Conservation (phyloP, 495 filamentous ascomycete species). For the Podospora sp. region DNA sequence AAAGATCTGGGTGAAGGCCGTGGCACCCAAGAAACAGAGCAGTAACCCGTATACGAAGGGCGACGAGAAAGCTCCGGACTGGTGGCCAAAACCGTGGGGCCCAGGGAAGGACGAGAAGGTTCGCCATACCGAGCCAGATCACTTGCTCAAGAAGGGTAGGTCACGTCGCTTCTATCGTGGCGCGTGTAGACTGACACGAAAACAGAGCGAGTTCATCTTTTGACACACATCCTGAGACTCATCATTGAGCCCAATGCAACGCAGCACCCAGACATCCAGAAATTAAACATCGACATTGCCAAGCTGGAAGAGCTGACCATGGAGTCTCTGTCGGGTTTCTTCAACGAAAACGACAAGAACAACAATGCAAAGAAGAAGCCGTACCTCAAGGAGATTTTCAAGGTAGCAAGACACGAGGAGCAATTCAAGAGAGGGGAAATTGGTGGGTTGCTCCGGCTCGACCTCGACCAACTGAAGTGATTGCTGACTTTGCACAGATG, state of each 20-base stretch:
- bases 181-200: slow-evolving; percentile 4
- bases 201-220: slow-evolving; percentile 61
- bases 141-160: slow-evolving; percentile 73
- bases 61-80: slow-evolving; percentile 67
- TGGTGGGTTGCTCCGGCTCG: slow-evolving; percentile 47
- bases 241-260: slow-evolving; percentile 48
- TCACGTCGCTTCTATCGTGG: background rate
- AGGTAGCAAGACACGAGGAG: slow-evolving; percentile 66
- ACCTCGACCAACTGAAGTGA: background rate
- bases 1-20: slow-evolving; percentile 79
- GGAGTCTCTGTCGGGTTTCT: slow-evolving; percentile 50
- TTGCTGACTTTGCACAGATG: slow-evolving; percentile 34
- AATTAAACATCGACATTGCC: slow-evolving; percentile 43
- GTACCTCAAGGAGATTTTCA: slow-evolving; percentile 66
- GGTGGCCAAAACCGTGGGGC: slow-evolving; percentile 74
- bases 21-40: slow-evolving; percentile 85
- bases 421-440: slow-evolving; percentile 60
- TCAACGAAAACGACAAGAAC: slow-evolving; percentile 45
- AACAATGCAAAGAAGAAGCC: slow-evolving; percentile 47
- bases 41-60: slow-evolving; percentile 79
- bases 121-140: slow-evolving; percentile 83
- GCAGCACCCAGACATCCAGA: slow-evolving; percentile 43
- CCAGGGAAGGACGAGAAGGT: slow-evolving; percentile 40
- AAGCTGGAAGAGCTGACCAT: slow-evolving; percentile 50
- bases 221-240: slow-evolving; percentile 65